phyloP scores from a whole-genome alignment of 208 protist species.

The Novymonas esmeraldas region DNA sequence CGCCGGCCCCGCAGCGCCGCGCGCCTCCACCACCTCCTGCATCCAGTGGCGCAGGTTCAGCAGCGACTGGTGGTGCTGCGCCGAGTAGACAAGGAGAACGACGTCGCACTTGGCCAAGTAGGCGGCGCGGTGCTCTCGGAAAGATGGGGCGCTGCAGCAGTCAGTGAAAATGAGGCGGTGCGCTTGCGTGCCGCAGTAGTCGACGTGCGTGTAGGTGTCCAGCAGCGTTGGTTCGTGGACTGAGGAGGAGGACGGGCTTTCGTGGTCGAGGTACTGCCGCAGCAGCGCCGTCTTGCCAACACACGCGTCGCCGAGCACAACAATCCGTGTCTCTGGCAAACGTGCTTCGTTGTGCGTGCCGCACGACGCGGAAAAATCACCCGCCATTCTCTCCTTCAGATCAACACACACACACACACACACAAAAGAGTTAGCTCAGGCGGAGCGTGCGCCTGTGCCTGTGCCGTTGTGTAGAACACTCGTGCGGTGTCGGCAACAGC shows the following conservation, averaged over 20 bases:
- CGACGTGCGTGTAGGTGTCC: conserved; percentile 46
- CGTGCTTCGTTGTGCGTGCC: neutral
- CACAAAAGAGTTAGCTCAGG: neutral
- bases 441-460: too few relatives aligned
- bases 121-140: conserved; percentile 47
- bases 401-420: neutral
- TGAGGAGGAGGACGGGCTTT: conserved; percentile 16
- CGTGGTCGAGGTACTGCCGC: conserved; percentile 51
- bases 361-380: neutral
- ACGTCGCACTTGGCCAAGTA: conserved; percentile 60
- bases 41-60: conserved; percentile 32
- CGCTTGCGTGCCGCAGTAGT: conserved; percentile 32
- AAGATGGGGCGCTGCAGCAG: conserved; percentile 47
- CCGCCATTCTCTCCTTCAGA: conserved; percentile 6
- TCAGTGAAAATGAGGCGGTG: conserved; percentile 61
- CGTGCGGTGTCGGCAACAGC: too few relatives aligned
- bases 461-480: too few relatives aligned
- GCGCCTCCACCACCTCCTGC: conserved; percentile 41
- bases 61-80: conserved; percentile 42
- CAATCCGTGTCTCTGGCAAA: conserved; percentile 30
- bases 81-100: conserved; percentile 72
- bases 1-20: conserved; percentile 15
- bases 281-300: conserved; percentile 66
- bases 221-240: conserved; percentile 49
- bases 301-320: conserved; percentile 45